These are phyloP conservation scores for Phytophthora aleatoria DNA, from an alignment of 352 stramenopile species.

Conservation along the genomic window DNA sequence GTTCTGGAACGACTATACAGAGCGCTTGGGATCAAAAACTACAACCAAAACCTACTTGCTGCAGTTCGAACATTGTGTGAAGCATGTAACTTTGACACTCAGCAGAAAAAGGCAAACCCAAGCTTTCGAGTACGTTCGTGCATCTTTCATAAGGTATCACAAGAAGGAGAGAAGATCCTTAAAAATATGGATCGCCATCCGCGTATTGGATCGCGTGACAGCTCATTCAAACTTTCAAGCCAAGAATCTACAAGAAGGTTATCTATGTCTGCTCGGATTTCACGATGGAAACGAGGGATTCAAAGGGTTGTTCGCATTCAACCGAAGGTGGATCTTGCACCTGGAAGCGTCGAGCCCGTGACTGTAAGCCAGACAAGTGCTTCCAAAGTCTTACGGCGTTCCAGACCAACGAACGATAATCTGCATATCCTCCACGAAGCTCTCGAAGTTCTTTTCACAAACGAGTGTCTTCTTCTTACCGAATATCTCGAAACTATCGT, in stretches of 20 bases:
- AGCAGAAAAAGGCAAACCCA: background rate
- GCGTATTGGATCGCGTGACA: background rate
- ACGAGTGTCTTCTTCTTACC: background rate
- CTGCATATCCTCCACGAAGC: background rate
- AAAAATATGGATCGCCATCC: background rate
- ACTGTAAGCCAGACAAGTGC: background rate
- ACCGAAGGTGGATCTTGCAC: background rate
- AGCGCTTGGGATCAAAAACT: background rate
- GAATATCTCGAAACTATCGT: conserved; percentile 1
- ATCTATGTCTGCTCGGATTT: background rate
- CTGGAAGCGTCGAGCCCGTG: background rate
- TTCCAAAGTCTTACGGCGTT: background rate
- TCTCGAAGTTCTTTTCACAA: background rate
- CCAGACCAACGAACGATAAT: background rate
- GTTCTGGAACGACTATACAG: background rate
- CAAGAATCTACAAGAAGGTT: background rate
- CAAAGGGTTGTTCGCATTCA: background rate
- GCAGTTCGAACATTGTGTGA: background rate
- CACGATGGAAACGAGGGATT: background rate
- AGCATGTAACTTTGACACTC: background rate
- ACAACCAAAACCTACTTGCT: background rate
- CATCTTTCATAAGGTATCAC: background rate
- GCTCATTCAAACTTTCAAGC: background rate
- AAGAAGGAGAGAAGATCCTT: background rate
- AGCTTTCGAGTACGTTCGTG: background rate